Base-by-base conservation (phyloP, 192 early-diverging fungal genomes). In the Podochytrium sp. region DNA sequence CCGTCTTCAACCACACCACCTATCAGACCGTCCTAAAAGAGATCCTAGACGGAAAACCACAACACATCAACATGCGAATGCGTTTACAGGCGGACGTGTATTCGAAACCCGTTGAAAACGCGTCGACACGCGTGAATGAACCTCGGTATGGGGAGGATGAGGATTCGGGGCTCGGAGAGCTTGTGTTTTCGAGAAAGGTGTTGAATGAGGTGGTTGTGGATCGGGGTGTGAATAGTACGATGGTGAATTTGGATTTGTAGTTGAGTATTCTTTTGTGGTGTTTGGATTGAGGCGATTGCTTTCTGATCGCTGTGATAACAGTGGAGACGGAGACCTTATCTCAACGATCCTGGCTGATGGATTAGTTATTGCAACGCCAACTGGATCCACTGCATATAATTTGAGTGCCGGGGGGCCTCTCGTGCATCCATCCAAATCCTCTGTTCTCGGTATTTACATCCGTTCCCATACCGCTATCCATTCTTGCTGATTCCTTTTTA, bases 291-390 rank as follows among this genome's bases (percentile, higher is more conserved):
- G n/a, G n/a, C 47, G 47, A 14, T 20, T 63, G 27, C 20, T 0
- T 23, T 63, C 37, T 37, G 35, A 20, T 63, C 37, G 7, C 6
- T 43, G 41, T 43, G 7, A 32, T n/a, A 38, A 14, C 29, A 69
- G 66, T 85, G 96, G 90, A 16, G 93, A 96, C 70, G 91, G 92
- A 34, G 79, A 88, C 59, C 94, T 96, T 72, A 79, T 99, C 35
- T 97, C 97, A 2, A 97, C 96, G 0, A 94, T 98, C 2, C 94
- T 97, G 69, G 97, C 97, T 0, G 97, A 99, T 77, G 97, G 97
- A 1, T 82, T 99, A 74, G 93, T 94, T 32, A 80, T 99, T 62
- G 91, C 96, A 0, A 98, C 98, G 3, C 94, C 96, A 4, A 99
- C 98, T 0, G 98, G 98, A 1, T 60, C 49, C 51, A 87, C 85